Evolutionary conservation across 2,329 filamentous ascomycete species (phyloP), one percentile per base, ranked within the genome.

Genomic region (Bisporella sp.): DNA sequence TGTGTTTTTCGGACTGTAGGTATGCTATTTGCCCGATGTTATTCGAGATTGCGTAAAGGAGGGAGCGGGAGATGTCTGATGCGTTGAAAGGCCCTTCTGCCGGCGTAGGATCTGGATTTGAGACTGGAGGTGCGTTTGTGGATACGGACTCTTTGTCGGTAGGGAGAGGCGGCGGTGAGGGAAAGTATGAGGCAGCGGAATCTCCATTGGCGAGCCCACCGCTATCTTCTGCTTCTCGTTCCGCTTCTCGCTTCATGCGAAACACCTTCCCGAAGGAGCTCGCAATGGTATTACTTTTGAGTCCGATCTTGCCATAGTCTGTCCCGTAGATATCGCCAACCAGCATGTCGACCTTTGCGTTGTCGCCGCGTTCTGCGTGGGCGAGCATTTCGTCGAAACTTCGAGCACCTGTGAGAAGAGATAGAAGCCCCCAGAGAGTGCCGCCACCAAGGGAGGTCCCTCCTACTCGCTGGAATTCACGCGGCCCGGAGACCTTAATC

Each of bases 1-100:
- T 81, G 71, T 99, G 92, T 64, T 96, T 93, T 67, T 96, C 91
- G 5, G 89, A 93, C 66, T 97, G 93, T n/a, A 99, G 76, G 68
- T 93, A 96, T 41, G 93, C 90, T 61, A 99, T 95, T 72, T 99
- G 93, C 12, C 93, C 93, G 57, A 97, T 96, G 70, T 97, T 97
- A 73, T 97, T 97, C 67, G 87, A 92, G 59, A 97, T 89, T 29
- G 93, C 93, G 69, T 96, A 99, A 0, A 99, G 79, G 13, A 99
- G 76, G 44, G 89, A 96, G 32, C 92, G 78, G 29, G 89, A 93
- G 57, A 99, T 89, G 68, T 99, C 93, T 64, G 90, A 83, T 35
- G 82, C 77, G 13, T 80, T 82, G 69, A 96, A 97, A 52, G 78
- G 75, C n/a, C 41, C 13, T 60, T 55, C 21, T 50, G 51, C 43